phyloP scores from a whole-genome alignment of 2,329 filamentous ascomycete genomes.

The Colletotrichum filicis region DNA sequence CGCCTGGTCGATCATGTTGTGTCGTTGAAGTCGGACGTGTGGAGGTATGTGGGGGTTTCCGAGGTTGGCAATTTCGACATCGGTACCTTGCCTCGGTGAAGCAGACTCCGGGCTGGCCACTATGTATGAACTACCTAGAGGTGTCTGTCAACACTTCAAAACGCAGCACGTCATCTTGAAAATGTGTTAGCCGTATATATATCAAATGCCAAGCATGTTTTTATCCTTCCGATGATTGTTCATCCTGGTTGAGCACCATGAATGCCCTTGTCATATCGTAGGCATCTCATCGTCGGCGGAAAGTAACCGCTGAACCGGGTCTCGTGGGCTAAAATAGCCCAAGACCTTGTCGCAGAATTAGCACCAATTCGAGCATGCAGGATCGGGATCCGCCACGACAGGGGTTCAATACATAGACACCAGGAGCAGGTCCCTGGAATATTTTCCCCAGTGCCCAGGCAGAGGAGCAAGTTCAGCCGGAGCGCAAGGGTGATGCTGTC shows the following conservation, averaged over 20 bases:
- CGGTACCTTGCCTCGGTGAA: conserved; percentile 7
- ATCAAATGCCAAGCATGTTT: not conserved
- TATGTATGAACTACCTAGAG: too few species aligned
- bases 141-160: not conserved
- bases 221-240: not conserved
- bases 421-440: not conserved
- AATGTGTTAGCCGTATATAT: not conserved
- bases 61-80: conserved; percentile 16
- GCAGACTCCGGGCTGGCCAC: not conserved
- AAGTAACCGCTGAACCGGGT: conserved; percentile 26
- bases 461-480: conserved; percentile 8
- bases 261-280: conserved; percentile 1
- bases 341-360: conserved; percentile 30
- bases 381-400: conserved; percentile 25
- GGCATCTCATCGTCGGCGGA: conserved; percentile 6
- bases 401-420: not conserved
- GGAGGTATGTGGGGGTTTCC: not conserved
- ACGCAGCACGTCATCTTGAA: not conserved
- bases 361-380: conserved; percentile 18
- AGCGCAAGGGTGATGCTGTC: conserved; percentile 19
- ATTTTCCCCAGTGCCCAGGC: conserved; percentile 8
- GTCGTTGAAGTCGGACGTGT: not conserved
- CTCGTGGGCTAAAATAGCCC: conserved; percentile 28
- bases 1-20: not conserved
- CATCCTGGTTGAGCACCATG: not conserved